phyloP scores from a whole-genome alignment of 1,139 yeast species.

The Blastobotrys proliferans region DNA sequence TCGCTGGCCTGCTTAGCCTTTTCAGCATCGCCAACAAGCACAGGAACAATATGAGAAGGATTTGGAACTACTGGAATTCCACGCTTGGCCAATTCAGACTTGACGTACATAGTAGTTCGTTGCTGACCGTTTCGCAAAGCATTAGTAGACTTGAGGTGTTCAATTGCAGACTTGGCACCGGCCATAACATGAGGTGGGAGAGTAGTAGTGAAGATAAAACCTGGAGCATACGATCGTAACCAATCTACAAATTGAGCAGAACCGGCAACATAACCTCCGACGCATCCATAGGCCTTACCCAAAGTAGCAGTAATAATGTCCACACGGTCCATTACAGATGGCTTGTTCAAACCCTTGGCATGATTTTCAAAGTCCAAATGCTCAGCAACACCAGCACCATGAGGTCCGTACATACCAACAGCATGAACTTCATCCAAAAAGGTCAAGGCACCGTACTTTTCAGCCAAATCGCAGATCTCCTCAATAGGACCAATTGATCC shows the following conservation, averaged over 20 bases:
- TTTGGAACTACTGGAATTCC: conserved; percentile 97
- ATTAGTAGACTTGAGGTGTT: conserved; percentile 76
- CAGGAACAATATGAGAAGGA: conserved; percentile 96
- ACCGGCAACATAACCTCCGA: conserved; percentile 97
- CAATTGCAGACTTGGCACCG: conserved; percentile 83
- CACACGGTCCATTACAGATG: conserved; percentile 77
- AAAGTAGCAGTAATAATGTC: conserved; percentile 97
- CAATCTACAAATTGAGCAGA: conserved; percentile 81
- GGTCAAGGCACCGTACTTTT: conserved; percentile 94
- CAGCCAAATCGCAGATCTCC: conserved; percentile 91
- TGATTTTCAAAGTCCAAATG: conserved; percentile 86
- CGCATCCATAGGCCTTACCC: conserved; percentile 95
- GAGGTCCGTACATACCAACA: conserved; percentile 98
- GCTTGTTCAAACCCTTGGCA: conserved; percentile 49
- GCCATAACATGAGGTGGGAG: conserved; percentile 98
- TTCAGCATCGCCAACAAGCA: conserved; percentile 89
- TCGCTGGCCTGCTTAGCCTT: conserved; percentile 91
- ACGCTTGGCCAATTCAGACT: conserved; percentile 57
- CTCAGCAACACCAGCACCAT: conserved; percentile 99
- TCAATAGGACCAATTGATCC: conserved; percentile 95
- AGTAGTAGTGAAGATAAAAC: conserved; percentile 93
- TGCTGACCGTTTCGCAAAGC: conserved; percentile 82
- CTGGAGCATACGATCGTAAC: conserved; percentile 95
- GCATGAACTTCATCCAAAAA: conserved; percentile 98
- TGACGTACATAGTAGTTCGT: conserved; percentile 78